These are phyloP conservation scores for Pleurostoma richardsiae DNA, from an alignment of 2,329 filamentous ascomycete genomes.

Conservation along the genomic window DNA sequence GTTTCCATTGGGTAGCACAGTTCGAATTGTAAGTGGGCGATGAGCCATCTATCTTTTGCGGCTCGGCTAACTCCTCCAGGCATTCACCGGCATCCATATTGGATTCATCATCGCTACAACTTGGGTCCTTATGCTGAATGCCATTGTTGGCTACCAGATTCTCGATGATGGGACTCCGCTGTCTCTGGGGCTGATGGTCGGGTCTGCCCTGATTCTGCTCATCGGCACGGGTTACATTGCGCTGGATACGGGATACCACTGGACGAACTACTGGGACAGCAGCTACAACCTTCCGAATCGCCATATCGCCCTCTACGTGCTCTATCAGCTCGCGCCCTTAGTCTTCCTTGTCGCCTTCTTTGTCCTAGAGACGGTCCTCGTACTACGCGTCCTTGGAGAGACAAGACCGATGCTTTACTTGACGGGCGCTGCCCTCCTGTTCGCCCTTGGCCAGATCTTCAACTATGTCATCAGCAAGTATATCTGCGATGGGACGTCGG, in stretches of 20 bases:
- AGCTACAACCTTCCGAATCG: slow-evolving; percentile 57
- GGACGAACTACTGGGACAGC: slow-evolving; percentile 72
- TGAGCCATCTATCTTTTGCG: neutral
- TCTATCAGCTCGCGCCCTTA: slow-evolving; percentile 87
- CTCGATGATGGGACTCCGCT: slow-evolving; percentile 88
- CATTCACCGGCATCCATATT: slow-evolving; percentile 85
- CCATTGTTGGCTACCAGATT: slow-evolving; percentile 86
- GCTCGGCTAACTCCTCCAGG: slow-evolving; percentile 38
- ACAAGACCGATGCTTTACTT: slow-evolving; percentile 90
- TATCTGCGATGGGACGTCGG: slow-evolving; percentile 77
- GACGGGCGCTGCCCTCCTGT: slow-evolving; percentile 66
- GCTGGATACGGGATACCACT: slow-evolving; percentile 84
- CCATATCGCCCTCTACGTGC: slow-evolving; percentile 83
- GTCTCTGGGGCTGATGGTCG: slow-evolving; percentile 70
- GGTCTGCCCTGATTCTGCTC: slow-evolving; percentile 68
- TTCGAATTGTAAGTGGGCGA: slow-evolving; percentile 63
- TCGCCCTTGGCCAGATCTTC: slow-evolving; percentile 91
- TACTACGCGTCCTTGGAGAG: slow-evolving; percentile 82
- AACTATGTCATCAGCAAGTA: slow-evolving; percentile 90
- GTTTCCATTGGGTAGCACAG: slow-evolving; percentile 68
- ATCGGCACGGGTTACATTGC: slow-evolving; percentile 93
- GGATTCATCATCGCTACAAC: slow-evolving; percentile 82
- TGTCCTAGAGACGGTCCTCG: slow-evolving; percentile 75
- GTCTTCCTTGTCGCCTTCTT: slow-evolving; percentile 88
- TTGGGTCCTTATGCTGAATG: slow-evolving; percentile 91